A percentile compares a stretch with the other conserved stretches of the same genome.
Evolutionary conservation across 441 rosid species (phyloP).

Genomic region (Erysimum cheiri): DNA sequence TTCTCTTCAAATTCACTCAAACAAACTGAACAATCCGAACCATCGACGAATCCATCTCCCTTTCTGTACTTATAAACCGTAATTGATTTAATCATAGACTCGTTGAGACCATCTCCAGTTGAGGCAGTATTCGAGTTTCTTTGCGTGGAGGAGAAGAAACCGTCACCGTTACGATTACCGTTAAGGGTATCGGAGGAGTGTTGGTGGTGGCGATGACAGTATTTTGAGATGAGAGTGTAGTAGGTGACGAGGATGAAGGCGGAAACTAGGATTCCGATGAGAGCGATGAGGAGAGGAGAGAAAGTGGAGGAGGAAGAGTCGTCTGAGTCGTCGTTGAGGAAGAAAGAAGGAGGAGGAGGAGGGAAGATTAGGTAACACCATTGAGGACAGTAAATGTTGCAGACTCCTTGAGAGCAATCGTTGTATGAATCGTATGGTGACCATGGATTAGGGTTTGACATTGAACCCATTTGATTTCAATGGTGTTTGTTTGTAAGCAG

Average conservation of each 20-base stretch:
- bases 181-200: constrained; percentile 7
- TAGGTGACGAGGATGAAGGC: constrained; percentile 76
- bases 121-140: background rate
- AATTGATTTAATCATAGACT: constrained; percentile 59
- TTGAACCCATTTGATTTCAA: constrained; percentile 57
- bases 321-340: constrained; percentile 41
- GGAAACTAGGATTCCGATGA: constrained; percentile 71
- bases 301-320: constrained; percentile 51
- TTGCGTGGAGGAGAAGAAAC: constrained; percentile 34
- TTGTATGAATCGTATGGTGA: constrained; percentile 61
- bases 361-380: constrained; percentile 85
- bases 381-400: constrained; percentile 84
- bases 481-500: constrained; percentile 14
- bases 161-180: constrained; percentile 37
- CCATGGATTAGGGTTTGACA: constrained; percentile 66
- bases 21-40: constrained; percentile 76
- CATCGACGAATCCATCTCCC: constrained; percentile 61
- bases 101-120: constrained; percentile 60
- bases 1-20: constrained; percentile 73
- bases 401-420: constrained; percentile 81
- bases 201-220: constrained; percentile 52
- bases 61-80: constrained; percentile 58
- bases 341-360: constrained; percentile 75
- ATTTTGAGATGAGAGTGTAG: constrained; percentile 74
- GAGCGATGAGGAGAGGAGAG: constrained; percentile 80